Evolutionary conservation across 2,329 filamentous ascomycete genomes (phyloP).

Genomic region (Cercospora sojina): DNA sequence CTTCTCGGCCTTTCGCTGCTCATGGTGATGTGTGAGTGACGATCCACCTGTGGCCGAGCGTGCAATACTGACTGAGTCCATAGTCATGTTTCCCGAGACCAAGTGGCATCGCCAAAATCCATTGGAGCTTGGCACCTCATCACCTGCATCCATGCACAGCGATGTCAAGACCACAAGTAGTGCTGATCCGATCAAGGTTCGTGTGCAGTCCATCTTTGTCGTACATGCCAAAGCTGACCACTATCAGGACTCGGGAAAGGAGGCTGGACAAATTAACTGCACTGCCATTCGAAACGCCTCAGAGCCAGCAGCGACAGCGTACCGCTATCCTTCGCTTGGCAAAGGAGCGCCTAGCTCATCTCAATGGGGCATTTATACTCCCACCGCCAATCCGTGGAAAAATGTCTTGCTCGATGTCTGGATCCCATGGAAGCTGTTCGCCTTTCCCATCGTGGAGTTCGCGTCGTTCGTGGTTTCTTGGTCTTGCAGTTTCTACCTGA

Average conservation of each 20-base stretch:
- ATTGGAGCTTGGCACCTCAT: neutral
- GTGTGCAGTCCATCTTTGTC: neutral
- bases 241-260: neutral
- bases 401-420: slow-evolving; percentile 56
- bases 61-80: neutral
- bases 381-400: slow-evolving; percentile 48
- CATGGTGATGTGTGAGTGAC: neutral
- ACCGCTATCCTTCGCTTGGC: slow-evolving; percentile 34
- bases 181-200: neutral
- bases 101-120: neutral
- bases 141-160: neutral
- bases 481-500: slow-evolving; percentile 58
- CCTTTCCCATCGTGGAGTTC: slow-evolving; percentile 63
- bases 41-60: neutral
- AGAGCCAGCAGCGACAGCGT: slow-evolving; percentile 15
- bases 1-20: neutral
- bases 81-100: slow-evolving; percentile 31
- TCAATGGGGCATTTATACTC: slow-evolving; percentile 58
- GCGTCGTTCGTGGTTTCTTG: slow-evolving; percentile 62
- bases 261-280: neutral
- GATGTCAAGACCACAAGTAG: neutral
- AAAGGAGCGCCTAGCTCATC: slow-evolving; percentile 54
- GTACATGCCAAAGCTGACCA: neutral
- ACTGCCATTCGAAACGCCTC: neutral
- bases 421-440: slow-evolving; percentile 62